phyloP scores from a whole-genome alignment of 2,329 filamentous ascomycete genomes.

The Emmonsia crescens region DNA sequence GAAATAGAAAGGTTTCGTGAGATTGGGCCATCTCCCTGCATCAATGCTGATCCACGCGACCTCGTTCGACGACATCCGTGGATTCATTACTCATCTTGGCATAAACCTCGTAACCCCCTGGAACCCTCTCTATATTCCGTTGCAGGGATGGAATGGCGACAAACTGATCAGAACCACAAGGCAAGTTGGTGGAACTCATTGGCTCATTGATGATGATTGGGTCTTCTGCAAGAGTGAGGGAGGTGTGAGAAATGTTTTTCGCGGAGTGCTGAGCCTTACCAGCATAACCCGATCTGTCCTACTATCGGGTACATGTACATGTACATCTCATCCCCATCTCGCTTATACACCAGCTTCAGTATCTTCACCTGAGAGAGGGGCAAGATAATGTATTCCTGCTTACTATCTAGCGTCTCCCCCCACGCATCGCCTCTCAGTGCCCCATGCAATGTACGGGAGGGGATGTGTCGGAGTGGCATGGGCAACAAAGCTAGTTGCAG shows the following conservation, averaged over 20 bases:
- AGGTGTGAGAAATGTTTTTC: background rate
- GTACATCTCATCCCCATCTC: background rate
- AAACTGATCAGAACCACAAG: background rate
- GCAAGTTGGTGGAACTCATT: background rate
- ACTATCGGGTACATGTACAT: background rate
- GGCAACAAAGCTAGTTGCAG: too few relatives aligned
- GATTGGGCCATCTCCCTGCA: background rate
- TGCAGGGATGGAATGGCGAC: background rate
- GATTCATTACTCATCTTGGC: background rate
- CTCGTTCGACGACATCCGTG: background rate
- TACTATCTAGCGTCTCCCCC: background rate
- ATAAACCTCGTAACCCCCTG: background rate
- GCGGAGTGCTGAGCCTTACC: background rate
- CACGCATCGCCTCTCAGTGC: too few relatives aligned
- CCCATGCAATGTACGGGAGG: too few relatives aligned
- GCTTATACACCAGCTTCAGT: background rate
- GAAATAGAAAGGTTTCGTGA: background rate
- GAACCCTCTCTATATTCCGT: background rate
- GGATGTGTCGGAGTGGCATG: too few relatives aligned
- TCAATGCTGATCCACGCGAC: background rate
- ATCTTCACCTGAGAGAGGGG: background rate
- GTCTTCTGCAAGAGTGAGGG: background rate
- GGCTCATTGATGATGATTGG: background rate
- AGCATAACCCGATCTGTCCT: background rate
- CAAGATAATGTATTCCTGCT: background rate